phyloP scores from a whole-genome alignment of 2,329 filamentous ascomycete species.

The Verticillium albo-atrum region DNA sequence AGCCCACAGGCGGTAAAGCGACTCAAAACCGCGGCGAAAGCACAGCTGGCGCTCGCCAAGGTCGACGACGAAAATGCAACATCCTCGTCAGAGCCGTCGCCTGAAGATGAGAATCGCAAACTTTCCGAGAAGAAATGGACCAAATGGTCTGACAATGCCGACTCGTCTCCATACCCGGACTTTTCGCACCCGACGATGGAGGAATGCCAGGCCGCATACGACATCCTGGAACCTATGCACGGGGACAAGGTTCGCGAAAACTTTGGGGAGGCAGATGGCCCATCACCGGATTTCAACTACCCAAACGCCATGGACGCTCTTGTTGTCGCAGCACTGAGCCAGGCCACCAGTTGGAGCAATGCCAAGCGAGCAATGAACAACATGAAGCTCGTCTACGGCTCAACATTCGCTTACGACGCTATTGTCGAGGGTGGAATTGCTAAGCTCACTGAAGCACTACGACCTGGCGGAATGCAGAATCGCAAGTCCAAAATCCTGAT shows the following conservation, averaged over 20 bases:
- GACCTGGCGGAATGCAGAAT: slow-evolving; percentile 5
- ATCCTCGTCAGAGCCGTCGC: too few species aligned
- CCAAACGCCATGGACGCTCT: slow-evolving; percentile 2
- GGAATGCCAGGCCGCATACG: neutral
- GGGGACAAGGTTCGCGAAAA: slow-evolving; percentile 1
- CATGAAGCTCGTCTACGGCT: slow-evolving; percentile 4
- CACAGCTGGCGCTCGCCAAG: too few species aligned
- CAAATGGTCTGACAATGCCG: neutral
- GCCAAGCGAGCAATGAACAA: slow-evolving; percentile 6
- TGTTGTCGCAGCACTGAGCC: slow-evolving; percentile 5
- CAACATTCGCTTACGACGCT: slow-evolving; percentile 1
- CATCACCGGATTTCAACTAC: neutral
- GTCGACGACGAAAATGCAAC: too few species aligned
- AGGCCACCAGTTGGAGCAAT: slow-evolving; percentile 3
- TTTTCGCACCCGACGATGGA: neutral
- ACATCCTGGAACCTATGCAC: slow-evolving; percentile 1
- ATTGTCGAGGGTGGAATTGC: slow-evolving; percentile 3
- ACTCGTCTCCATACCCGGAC: neutral
- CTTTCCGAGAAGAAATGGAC: slow-evolving; percentile 1
- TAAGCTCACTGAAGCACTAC: slow-evolving; percentile 1
- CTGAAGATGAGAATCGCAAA: too few species aligned
- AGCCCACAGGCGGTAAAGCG: too few species aligned
- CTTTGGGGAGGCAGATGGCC: slow-evolving; percentile 1
- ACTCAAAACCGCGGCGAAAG: too few species aligned
- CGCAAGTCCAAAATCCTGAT: slow-evolving; percentile 4